Base-by-base conservation (phyloP, 2,329 filamentous ascomycete genomes). In the Neospermospora avenae region DNA sequence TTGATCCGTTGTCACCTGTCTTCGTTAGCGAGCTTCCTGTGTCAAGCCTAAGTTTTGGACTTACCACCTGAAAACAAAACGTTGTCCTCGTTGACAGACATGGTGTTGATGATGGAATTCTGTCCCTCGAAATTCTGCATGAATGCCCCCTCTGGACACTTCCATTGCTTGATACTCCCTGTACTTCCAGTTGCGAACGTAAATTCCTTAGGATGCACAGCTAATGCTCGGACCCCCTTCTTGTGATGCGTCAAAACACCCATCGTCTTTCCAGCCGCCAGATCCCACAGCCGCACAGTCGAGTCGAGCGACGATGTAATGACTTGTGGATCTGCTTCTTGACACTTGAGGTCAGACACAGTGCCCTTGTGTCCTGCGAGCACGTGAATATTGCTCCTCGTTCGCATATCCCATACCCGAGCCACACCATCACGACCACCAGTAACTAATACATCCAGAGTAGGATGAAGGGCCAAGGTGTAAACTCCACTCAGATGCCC, bases 101-200 rank as follows among this genome's bases (percentile, higher is more conserved):
- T 78, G 0, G 92, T 92, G 76, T 99, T 99, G 78, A 99, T 93
- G 73, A 99, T 96, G 62, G 91, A 85, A 71, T 97, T 97, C 72
- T 98, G 93, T 4, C 93, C 93, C 45, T 96, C 91, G 71, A 98
- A 98, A 73, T 98, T 98, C 75, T 97, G 93, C 95, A 99, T 99
- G 73, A 99, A 98, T 16, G 91, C 91, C 39, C 93, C 96, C 73
- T 97, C 92, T 1, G 96, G 96, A 68, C 93, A 98, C 75, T 98
- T 97, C 93, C 95, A 99, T 77, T 99, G 95, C 80, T 99, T 99
- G 77, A 99, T 97, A 73, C 90, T 93, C 24, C 90, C 89, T 0
- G 93, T 93, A 70, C 91, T 96, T 45, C 89, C 95, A 62, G 86
- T 93, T 4, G 95, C 95, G 73, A 99, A 99, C 0, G 96, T 99